Base-by-base conservation (phyloP, 2,329 filamentous ascomycete species). In the Teratosphaeria zuluensis region DNA sequence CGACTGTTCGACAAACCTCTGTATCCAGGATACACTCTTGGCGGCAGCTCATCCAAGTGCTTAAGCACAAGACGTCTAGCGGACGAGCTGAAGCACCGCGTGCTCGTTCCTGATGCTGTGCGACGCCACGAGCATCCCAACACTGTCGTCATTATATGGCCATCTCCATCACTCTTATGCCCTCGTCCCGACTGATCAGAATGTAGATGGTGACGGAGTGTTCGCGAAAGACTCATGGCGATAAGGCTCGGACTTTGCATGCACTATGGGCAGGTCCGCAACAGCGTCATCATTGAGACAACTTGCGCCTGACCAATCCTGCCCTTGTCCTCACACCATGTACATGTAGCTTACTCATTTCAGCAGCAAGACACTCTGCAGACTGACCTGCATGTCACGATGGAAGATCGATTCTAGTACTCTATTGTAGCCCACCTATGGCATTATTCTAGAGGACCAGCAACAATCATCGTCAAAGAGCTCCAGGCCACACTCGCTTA, bases 11-110 rank as follows among this genome's bases (percentile, higher is more conserved):
- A 58, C 63, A 76, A 83, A 75, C 86, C 81, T 73, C 83, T 79
- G 72, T 87, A 89, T 63, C 76, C 78, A 9, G 87, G 85, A n/a
- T 81, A 73, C 51, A 85, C 77, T 57, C 85, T 81, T 53, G 79
- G 72, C 2, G 80, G 79, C 6, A 87, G 76, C 24, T 73, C 66
- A 4, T 76, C 72, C 30, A 79, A 72, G 65, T 81, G 78, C 65
- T 77, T 76, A 28, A 87, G 77, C 64, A 82, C 75, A 59, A 65
- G 71, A 62, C 76, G 74, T 14, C 63, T 58, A 12, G 72, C 57
- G 2, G 82, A 81, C 8, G 74, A 74, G 6, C 81, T 81, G 66
- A 87, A 83, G 62, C 63, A 65, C 64, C 79, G 75, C 4, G 61
- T 51, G 24, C 24, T 16, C 6, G 14, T 28, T 52, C 53, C 21